Percentiles rank a stretch among this genome's conserved stretches.
Conservation (phyloP, 108 stramenopile species). For the Bacterosira constricta region DNA sequence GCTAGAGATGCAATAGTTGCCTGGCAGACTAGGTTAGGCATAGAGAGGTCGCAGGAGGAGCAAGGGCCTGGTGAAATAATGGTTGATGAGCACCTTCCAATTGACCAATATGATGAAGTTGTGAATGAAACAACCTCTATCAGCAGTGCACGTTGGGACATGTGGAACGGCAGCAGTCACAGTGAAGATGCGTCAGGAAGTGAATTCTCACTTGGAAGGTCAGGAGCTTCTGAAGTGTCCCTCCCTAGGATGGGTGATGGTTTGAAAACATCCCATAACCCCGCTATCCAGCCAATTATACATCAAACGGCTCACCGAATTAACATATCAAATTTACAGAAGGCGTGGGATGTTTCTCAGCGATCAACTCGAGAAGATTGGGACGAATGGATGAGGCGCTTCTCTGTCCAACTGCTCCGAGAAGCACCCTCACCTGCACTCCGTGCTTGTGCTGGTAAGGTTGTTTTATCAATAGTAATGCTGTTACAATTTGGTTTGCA, state of each 20-base stretch:
- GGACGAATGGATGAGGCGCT: slow-evolving; percentile 95
- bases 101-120: slow-evolving; percentile 54
- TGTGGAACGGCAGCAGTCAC: neutral
- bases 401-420: slow-evolving; percentile 92
- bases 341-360: slow-evolving; percentile 94
- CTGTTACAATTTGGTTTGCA: no score
- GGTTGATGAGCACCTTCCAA: slow-evolving; percentile 5
- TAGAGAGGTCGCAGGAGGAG: slow-evolving; percentile 1
- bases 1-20: slow-evolving; percentile 51
- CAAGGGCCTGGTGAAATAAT: slow-evolving; percentile 7
- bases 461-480: no score
- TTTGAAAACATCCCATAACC: slow-evolving; percentile 24
- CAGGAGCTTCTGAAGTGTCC: slow-evolving; percentile 40
- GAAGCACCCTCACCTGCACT: slow-evolving; percentile 95
- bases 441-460: slow-evolving; percentile 88
- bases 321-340: slow-evolving; percentile 78
- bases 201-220: slow-evolving; percentile 31
- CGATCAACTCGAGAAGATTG: slow-evolving; percentile 93
- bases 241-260: slow-evolving; percentile 36
- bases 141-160: slow-evolving; percentile 11
- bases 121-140: slow-evolving; percentile 31
- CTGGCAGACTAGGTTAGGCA: slow-evolving; percentile 56
- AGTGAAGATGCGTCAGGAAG: slow-evolving; percentile 28
- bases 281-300: slow-evolving; percentile 47
- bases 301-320: slow-evolving; percentile 51